phyloP scores from a whole-genome alignment of 1,284 basidiomycete species.

The Heliocybe sulcata region DNA sequence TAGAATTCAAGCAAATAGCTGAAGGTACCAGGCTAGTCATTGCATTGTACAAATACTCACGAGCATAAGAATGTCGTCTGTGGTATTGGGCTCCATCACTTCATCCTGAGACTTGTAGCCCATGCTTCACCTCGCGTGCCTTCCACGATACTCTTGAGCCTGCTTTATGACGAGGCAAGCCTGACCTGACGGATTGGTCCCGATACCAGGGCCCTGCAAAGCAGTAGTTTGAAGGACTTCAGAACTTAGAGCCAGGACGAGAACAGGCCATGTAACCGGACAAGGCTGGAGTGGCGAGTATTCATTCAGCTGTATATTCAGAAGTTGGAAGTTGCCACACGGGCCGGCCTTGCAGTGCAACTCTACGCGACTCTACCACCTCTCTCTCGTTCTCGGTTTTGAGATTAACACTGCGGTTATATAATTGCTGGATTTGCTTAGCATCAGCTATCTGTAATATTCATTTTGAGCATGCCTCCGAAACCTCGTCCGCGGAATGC shows the following conservation, averaged over 20 bases:
- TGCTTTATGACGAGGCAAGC: too few species aligned
- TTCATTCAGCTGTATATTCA: too few species aligned
- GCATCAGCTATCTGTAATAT: neutral
- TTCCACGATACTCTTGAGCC: too few species aligned
- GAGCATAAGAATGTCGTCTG: neutral
- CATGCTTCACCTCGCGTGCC: neutral
- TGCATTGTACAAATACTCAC: slow-evolving; percentile 1
- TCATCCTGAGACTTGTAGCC: neutral
- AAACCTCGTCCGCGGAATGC: slow-evolving; percentile 15
- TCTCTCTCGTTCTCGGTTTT: too few species aligned
- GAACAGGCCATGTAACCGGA: neutral
- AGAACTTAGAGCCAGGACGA: neutral
- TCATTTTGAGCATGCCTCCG: slow-evolving; percentile 16
- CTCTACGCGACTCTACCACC: too few species aligned
- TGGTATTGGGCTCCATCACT: neutral
- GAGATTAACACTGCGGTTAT: too few species aligned
- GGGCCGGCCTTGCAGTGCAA: too few species aligned
- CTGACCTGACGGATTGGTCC: too few species aligned
- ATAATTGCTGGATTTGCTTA: neutral
- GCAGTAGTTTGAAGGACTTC: too few species aligned
- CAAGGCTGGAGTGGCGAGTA: neutral
- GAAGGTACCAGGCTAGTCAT: neutral
- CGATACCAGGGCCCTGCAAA: too few species aligned
- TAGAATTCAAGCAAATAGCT: slow-evolving; percentile 21
- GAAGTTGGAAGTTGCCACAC: neutral